Evolutionary conservation across 2,329 filamentous ascomycete species (phyloP), one percentile per base, ranked within the genome.

Genomic region (Sporothrix dimorphospora): DNA sequence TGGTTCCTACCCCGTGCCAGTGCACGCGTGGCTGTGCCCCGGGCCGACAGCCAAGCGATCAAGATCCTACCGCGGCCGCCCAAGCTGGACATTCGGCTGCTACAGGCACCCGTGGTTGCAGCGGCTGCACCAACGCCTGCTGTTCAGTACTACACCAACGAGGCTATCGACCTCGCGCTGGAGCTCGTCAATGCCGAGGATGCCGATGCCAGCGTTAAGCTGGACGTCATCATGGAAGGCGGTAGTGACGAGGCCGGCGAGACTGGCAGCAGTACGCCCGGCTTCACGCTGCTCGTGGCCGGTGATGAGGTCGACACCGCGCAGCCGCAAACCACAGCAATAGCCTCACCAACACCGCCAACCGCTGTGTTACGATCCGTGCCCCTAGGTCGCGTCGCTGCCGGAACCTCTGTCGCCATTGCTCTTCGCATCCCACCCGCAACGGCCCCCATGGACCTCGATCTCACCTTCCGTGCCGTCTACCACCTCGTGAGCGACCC

Each of bases 11-110:
- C 72, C 3, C 47, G 55, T 82, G 7, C 80, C 80, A 2, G 80
- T 82, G 16, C 78, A 80, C 84, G 81, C 69, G 85, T 85, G 72
- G 83, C 81, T 38, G 79, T 88, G 24, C 81, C 85, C 38, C 84
- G 88, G 9, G 75, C 81, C 12, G 83, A 86, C 63, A 82, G 87
- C 9, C 84, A 87, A 45, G 82, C 83, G 1, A 87, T 97, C 71
- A 90, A 89, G 71, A 90, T 99, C 30, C 85, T 94, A 70, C 95
- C 96, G 1, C 92, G 97, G 75, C 96, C 95, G 38, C 96, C 96
- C 0, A 98, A 98, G 81, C 89, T 99, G 83, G 90, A 93, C 76
- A 88, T 99, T 61, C 86, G 83, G 34, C 82, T 93, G 11, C 11
- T 21, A 34, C 14, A 27, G 30, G 38, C 66, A 4, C 14, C 65